phyloP scores from a whole-genome alignment of 169 alveolate species.

The Plasmodium vivax region DNA sequence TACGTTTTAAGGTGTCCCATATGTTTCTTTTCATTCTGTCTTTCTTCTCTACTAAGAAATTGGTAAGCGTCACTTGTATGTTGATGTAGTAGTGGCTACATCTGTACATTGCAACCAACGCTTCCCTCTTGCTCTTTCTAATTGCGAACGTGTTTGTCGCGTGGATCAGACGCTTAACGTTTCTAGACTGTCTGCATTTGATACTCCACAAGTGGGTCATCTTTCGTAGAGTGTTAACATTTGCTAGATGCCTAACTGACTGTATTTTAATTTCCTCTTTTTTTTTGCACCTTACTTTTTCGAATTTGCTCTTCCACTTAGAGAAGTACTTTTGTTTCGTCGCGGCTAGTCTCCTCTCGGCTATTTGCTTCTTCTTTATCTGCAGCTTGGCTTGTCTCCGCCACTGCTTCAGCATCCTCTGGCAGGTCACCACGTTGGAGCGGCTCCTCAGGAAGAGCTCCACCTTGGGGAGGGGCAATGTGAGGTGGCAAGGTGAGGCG shows the following conservation, averaged over 20 bases:
- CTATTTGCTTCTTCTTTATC: not conserved
- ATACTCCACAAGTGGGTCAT: slow-evolving; percentile 10
- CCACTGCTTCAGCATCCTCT: slow-evolving; percentile 20
- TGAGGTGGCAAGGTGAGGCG: not conserved
- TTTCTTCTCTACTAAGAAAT: slow-evolving; percentile 45
- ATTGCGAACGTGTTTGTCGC: not conserved
- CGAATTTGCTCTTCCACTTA: slow-evolving; percentile 13
- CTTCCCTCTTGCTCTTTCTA: not conserved
- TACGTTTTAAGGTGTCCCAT: slow-evolving; percentile 10
- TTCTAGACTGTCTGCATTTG: not conserved
- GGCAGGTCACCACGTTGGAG: slow-evolving; percentile 13
- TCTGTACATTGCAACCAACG: slow-evolving; percentile 4
- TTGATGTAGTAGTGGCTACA: not conserved
- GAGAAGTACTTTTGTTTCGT: slow-evolving; percentile 13
- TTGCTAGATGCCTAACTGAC: slow-evolving; percentile 34
- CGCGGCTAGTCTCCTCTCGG: not conserved
- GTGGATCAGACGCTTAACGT: slow-evolving; percentile 8
- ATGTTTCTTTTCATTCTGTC: slow-evolving; percentile 35
- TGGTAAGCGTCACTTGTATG: slow-evolving; percentile 1
- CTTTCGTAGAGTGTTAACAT: not conserved
- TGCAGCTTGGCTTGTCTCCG: not conserved
- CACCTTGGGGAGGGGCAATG: not conserved
- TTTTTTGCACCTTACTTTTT: slow-evolving; percentile 47
- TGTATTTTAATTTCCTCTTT: not conserved
- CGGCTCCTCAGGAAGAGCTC: slow-evolving; percentile 19